A percentile compares a stretch with the other conserved stretches of the same genome.
Conservation (phyloP, 305 asterid genomes). For the Solanum hybrid region DNA sequence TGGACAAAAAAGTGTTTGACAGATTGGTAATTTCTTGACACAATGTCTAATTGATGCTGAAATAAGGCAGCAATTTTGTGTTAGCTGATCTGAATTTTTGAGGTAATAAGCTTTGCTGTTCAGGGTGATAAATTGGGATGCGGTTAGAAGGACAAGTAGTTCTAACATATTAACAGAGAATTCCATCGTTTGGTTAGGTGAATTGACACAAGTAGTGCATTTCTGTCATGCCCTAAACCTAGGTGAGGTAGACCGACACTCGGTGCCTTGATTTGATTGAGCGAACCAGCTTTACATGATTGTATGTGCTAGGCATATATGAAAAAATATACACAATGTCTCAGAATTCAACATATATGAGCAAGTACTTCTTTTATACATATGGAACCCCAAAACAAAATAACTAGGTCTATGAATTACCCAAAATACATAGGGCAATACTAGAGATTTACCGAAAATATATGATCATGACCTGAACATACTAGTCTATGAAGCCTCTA, state of each 20-base stretch:
- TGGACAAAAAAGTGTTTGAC: background rate
- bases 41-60: background rate
- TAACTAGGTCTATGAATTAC: too few relatives aligned
- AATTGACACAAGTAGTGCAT: background rate
- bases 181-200: background rate
- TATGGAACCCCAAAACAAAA: background rate
- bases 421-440: too few relatives aligned
- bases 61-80: background rate
- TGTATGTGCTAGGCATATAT: background rate
- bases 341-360: background rate
- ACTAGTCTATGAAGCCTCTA: too few relatives aligned
- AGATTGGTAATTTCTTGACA: background rate
- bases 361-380: background rate
- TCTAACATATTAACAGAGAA: background rate
- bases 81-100: background rate
- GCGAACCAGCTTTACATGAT: background rate
- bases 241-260: background rate
- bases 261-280: background rate
- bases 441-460: too few relatives aligned
- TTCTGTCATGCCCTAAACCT: background rate
- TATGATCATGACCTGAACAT: too few relatives aligned
- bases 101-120: background rate
- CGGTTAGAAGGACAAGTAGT: background rate
- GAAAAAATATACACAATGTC: background rate
- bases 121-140: background rate